Base-by-base conservation (phyloP, 2,329 filamentous ascomycete genomes). In the Xylaria sp. region DNA sequence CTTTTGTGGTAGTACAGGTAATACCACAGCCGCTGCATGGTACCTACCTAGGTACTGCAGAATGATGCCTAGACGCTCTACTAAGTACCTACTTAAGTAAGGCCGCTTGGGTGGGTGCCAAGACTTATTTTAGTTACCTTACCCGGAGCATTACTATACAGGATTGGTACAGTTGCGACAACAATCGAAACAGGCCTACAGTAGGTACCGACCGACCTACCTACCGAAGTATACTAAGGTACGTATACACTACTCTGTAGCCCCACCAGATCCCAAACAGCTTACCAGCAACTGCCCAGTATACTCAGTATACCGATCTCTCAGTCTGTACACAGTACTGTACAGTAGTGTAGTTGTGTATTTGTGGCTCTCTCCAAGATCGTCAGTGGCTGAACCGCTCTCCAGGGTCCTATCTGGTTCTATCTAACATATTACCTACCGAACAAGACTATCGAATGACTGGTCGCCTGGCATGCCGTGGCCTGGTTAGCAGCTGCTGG, bases 381-480 rank as follows among this genome's bases (percentile, higher is more conserved):
- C 63, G 40, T 42, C 58, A 62, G 62, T 69, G 66, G 66, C 66
- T 69, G 62, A 62, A 48, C 44, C 51, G 27, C 18, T 18, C 16
- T 32, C 51, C 61, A 63, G 27, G 51, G 29, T 61, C 47, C 27
- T 40, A 13, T 60, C 42, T 27, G 10, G 25, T 37, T 37, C 10
- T 37, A 37, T 42, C 40, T 42, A 42, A 16, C 13, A 5, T 16
- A 16, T 18, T 42, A 42, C 18, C 12, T 42, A 42, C 37, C 23
- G 16, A 44, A n/a, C 12, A n/a, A 47, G 29, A 57, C 42, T 13
- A 25, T 57, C 23, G 42, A 51, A 58, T 44, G 21, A 48, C 40
- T 32, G 29, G 50, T 37, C 44, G 63, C 37, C 57, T 47, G 6
- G 18, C 12, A n/a, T n/a, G n/a, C n/a, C n/a, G n/a, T n/a, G n/a